Conservation (phyloP, 2,329 filamentous ascomycete genomes). For the Fusarium sp. region DNA sequence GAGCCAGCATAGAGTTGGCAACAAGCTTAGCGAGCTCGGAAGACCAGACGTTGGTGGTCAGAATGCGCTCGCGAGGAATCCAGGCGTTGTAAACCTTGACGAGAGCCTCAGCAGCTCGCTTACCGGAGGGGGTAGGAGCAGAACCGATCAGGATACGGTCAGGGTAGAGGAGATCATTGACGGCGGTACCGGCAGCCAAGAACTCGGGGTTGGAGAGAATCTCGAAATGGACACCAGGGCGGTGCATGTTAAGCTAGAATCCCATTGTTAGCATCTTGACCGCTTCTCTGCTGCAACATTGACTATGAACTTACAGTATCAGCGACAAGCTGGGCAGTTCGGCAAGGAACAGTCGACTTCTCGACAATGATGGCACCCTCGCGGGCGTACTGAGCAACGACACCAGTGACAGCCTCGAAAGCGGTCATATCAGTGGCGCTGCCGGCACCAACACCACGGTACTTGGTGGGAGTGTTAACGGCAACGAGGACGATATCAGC, state of each 20-base stretch:
- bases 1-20: slow-evolving; percentile 83
- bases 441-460: slow-evolving; percentile 74
- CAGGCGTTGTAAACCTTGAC: slow-evolving; percentile 76
- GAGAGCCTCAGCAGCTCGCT: slow-evolving; percentile 71
- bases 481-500: slow-evolving; percentile 81
- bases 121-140: slow-evolving; percentile 68
- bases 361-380: slow-evolving; percentile 80
- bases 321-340: slow-evolving; percentile 76
- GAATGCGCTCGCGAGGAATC: slow-evolving; percentile 74
- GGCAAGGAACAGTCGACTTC: slow-evolving; percentile 83
- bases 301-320: slow-evolving; percentile 66
- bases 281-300: not conserved
- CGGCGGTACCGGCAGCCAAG: slow-evolving; percentile 80
- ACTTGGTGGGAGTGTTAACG: slow-evolving; percentile 85
- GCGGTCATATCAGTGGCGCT: slow-evolving; percentile 78
- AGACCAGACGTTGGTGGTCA: slow-evolving; percentile 80
- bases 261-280: slow-evolving; percentile 7
- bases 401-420: slow-evolving; percentile 75
- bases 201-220: slow-evolving; percentile 87
- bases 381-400: slow-evolving; percentile 74
- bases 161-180: slow-evolving; percentile 76
- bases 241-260: slow-evolving; percentile 65
- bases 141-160: slow-evolving; percentile 83
- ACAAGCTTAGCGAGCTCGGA: slow-evolving; percentile 84
- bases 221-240: slow-evolving; percentile 75